Conservation (phyloP, 2,329 filamentous ascomycete species). For the Aspergillus terreus region DNA sequence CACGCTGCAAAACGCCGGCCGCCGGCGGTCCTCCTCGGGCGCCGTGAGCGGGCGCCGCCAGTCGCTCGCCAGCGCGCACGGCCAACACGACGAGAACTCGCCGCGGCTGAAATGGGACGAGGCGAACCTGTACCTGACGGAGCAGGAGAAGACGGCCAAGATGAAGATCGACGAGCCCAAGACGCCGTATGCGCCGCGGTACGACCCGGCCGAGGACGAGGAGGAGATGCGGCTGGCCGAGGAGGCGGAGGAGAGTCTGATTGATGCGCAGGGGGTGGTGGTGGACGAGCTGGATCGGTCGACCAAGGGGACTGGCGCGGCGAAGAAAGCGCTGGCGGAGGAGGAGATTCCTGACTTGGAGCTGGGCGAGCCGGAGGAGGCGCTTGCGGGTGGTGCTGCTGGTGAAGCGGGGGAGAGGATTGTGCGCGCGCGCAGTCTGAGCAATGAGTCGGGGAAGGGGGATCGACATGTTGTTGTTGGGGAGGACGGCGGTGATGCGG, state of each 20-base stretch:
- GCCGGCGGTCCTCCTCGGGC: conserved; percentile 75
- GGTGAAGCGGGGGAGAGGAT: conserved; percentile 40
- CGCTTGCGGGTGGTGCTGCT: conserved; percentile 39
- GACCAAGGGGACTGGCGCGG: conserved; percentile 26
- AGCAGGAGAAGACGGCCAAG: conserved; percentile 89
- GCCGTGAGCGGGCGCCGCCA: conserved; percentile 61
- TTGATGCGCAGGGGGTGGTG: conserved; percentile 67
- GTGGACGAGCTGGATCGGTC: conserved; percentile 63
- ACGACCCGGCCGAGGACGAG: conserved; percentile 84
- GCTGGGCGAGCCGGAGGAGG: conserved; percentile 86
- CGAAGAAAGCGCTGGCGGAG: conserved; percentile 47
- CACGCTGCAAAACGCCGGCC: conserved; percentile 89
- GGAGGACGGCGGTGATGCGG: conserved; percentile 35
- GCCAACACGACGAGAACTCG: conserved; percentile 53
- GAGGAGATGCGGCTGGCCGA: conserved; percentile 53
- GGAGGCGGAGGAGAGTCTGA: conserved; percentile 32
- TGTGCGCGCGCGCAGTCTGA: conserved; percentile 38
- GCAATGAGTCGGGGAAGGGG: conserved; percentile 38
- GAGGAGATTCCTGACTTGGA: conserved; percentile 90
- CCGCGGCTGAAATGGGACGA: conserved; percentile 97
- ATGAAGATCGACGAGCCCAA: conserved; percentile 99
- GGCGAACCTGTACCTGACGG: conserved; percentile 92
- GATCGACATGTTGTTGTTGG: conserved; percentile 83
- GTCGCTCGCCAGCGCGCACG: conserved; percentile 50
- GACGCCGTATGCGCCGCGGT: conserved; percentile 90